These are phyloP conservation scores for Sphagnum tenellum DNA, from an alignment of 225 moss, liverwort and hornwort genomes.

Conservation along the genomic window DNA sequence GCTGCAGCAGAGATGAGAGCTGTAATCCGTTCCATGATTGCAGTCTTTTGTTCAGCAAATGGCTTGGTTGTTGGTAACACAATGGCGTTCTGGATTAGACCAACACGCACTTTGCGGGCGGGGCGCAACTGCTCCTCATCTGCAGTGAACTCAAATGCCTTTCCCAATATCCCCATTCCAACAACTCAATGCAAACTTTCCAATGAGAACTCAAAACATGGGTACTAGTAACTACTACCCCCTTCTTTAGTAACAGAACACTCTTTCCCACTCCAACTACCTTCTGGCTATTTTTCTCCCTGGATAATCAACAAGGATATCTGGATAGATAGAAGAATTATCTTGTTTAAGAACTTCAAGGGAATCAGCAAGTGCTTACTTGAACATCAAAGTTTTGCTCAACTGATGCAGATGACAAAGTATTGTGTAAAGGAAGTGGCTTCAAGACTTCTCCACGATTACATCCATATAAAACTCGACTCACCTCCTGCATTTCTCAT, in stretches of 20 bases:
- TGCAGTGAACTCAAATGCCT: constrained; percentile 72
- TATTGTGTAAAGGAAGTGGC: constrained; percentile 3
- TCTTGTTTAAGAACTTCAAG: not conserved
- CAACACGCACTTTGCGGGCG: constrained; percentile 54
- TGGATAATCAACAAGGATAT: not conserved
- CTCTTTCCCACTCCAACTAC: too few species aligned
- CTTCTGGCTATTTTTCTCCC: too few species aligned
- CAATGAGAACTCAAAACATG: not conserved
- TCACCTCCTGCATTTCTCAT: constrained; percentile 31
- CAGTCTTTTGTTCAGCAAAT: constrained; percentile 52
- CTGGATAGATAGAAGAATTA: not conserved
- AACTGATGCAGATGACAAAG: constrained; percentile 11
- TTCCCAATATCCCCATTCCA: not conserved
- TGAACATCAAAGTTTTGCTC: constrained; percentile 35
- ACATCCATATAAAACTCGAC: constrained; percentile 47
- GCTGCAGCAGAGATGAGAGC: constrained; percentile 53
- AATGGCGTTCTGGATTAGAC: constrained; percentile 78
- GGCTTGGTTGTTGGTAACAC: constrained; percentile 78
- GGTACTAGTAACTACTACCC: not conserved
- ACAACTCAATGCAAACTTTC: not conserved
- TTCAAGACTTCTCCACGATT: constrained; percentile 26
- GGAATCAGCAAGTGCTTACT: constrained; percentile 11
- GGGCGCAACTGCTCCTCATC: constrained; percentile 73
- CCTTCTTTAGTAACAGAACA: too few species aligned
- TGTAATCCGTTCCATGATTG: constrained; percentile 55